Evolutionary conservation across 2,329 filamentous ascomycete genomes (phyloP).

Genomic region (Hysterium pulicare): DNA sequence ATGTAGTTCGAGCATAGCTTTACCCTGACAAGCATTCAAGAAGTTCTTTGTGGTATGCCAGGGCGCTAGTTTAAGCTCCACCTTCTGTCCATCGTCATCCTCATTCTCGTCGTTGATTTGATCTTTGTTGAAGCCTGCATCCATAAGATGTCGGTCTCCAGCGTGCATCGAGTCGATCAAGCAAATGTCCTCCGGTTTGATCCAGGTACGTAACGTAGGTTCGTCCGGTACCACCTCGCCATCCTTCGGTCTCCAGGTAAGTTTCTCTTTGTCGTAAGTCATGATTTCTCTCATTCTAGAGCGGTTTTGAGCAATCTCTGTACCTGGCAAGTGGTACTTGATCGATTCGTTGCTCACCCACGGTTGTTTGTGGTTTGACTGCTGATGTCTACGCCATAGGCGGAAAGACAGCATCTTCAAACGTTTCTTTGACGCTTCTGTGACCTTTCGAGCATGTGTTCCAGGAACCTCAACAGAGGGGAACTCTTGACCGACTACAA

Average conservation of each 20-base stretch:
- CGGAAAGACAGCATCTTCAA: constrained; percentile 95
- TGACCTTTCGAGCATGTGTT: constrained; percentile 90
- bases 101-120: constrained; percentile 62
- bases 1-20: constrained; percentile 94
- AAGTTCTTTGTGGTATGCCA: constrained; percentile 98
- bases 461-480: constrained; percentile 90
- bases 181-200: constrained; percentile 94
- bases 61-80: constrained; percentile 86
- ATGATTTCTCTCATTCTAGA: constrained; percentile 98
- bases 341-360: constrained; percentile 70
- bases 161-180: constrained; percentile 96
- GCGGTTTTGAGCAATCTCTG: constrained; percentile 90
- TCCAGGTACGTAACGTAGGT: constrained; percentile 75
- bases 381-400: constrained; percentile 72
- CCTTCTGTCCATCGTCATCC: constrained; percentile 66
- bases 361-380: constrained; percentile 67
- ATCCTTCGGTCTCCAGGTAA: constrained; percentile 72
- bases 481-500: constrained; percentile 88
- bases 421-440: constrained; percentile 92
- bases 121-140: constrained; percentile 77
- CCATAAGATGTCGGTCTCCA: constrained; percentile 82
- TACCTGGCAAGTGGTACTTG: constrained; percentile 77
- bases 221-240: constrained; percentile 77
- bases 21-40: constrained; percentile 85
- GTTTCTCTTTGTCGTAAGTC: constrained; percentile 80